A percentile compares a stretch with the other conserved stretches of the same genome.
Conservation (phyloP, 495 filamentous ascomycete species). For the Xylaria acuta region DNA sequence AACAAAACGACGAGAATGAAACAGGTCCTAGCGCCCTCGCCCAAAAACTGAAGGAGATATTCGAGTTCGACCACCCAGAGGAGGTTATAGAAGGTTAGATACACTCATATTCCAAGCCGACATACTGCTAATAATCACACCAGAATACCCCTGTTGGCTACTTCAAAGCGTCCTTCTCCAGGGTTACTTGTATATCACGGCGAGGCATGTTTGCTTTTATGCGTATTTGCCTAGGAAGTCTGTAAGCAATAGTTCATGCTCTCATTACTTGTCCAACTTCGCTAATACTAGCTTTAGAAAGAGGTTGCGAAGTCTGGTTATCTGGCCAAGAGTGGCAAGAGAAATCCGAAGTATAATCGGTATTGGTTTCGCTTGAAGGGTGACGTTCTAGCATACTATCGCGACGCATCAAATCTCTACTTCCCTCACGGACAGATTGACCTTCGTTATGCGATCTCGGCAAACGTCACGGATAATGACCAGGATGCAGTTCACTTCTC, state of each 20-base stretch:
- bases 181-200: constrained; percentile 96
- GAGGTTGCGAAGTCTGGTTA: constrained; percentile 86
- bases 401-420: constrained; percentile 82
- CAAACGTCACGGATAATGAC: constrained; percentile 72
- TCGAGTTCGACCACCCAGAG: constrained; percentile 81
- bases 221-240: constrained; percentile 93
- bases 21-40: constrained; percentile 60
- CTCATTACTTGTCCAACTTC: not conserved
- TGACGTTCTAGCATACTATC: constrained; percentile 93
- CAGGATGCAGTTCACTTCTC: constrained; percentile 79
- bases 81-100: constrained; percentile 76
- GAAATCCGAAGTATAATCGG: constrained; percentile 86
- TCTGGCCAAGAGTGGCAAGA: constrained; percentile 85
- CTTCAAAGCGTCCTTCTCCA: constrained; percentile 91
- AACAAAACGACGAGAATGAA: constrained; percentile 44
- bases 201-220: constrained; percentile 94
- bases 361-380: constrained; percentile 98
- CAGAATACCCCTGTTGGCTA: constrained; percentile 94
- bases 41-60: constrained; percentile 82
- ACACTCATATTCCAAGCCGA: not conserved
- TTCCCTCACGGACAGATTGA: constrained; percentile 94
- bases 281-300: constrained; percentile 58
- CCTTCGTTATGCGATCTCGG: constrained; percentile 88
- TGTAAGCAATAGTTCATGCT: constrained; percentile 50
- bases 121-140: not conserved